These are phyloP conservation scores for Chlamydomonas incerta DNA, from an alignment of 139 green algal species.

Conservation along the genomic window DNA sequence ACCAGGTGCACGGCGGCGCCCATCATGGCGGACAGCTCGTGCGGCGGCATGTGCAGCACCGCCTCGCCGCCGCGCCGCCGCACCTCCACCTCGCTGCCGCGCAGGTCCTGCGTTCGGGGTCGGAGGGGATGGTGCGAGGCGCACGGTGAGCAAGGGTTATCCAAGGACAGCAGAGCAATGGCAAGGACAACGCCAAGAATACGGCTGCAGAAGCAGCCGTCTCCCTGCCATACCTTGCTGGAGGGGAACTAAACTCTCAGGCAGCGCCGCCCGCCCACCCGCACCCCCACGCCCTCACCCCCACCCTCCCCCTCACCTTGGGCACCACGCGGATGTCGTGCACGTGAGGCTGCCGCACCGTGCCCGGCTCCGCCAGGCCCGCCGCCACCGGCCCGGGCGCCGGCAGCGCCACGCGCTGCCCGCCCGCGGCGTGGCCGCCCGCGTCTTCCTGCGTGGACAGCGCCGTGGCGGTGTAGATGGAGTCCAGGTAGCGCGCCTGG, in stretches of 20 bases:
- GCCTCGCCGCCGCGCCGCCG: neutral
- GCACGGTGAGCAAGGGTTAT: too few relatives aligned
- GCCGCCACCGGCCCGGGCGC: conserved; percentile 16
- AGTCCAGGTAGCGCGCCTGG: conserved; percentile 16
- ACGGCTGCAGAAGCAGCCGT: too few relatives aligned
- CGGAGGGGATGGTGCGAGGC: too few relatives aligned
- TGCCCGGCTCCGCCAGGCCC: conserved; percentile 16
- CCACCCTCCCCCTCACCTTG: conserved; percentile 11
- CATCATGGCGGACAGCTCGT: conserved; percentile 39
- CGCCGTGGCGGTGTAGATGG: neutral
- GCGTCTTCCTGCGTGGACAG: conserved; percentile 3
- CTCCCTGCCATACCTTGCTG: too few relatives aligned
- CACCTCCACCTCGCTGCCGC: conserved; percentile 15
- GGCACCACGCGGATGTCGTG: conserved; percentile 30
- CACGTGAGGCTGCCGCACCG: neutral
- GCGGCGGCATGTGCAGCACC: neutral
- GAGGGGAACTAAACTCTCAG: too few relatives aligned
- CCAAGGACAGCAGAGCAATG: too few relatives aligned
- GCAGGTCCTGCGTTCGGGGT: conserved; percentile 25
- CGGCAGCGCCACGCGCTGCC: conserved; percentile 29
- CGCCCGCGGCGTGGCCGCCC: neutral
- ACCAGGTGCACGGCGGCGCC: conserved; percentile 10
- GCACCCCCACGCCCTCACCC: neutral
- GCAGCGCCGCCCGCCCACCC: too few relatives aligned
- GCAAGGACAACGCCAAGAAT: too few relatives aligned